These are phyloP conservation scores for Suillus occidentalis DNA, from an alignment of 768 basidiomycete genomes.

Conservation along the genomic window DNA sequence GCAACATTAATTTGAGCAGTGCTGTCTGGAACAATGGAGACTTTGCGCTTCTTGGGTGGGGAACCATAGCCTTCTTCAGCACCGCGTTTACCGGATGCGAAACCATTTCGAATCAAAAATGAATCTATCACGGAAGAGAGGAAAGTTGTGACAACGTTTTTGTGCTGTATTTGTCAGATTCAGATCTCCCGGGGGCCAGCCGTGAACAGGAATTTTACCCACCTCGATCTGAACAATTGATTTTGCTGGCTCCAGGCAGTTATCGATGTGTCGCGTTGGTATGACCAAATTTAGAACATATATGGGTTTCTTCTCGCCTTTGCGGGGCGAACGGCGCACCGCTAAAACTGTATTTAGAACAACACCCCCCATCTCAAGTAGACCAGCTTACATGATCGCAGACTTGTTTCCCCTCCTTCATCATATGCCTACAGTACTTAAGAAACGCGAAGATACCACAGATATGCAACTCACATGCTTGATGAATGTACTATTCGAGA, in stretches of 20 bases:
- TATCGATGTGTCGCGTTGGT: conserved; percentile 68
- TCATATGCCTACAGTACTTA: conserved; percentile 57
- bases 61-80: conserved; percentile 18
- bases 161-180: conserved; percentile 45
- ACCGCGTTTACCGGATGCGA: conserved; percentile 34
- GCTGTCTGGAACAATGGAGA: conserved; percentile 15
- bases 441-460: conserved; percentile 7
- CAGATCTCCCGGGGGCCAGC: conserved; percentile 10
- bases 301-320: conserved; percentile 74
- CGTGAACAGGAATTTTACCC: conserved; percentile 19
- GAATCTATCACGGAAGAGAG: conserved; percentile 56
- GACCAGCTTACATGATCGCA: conserved; percentile 17
- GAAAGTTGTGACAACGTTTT: conserved; percentile 52
- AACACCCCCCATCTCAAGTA: conserved; percentile 13
- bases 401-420: conserved; percentile 54
- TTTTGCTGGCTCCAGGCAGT: conserved; percentile 80
- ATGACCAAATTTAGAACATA: conserved; percentile 80
- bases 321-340: conserved; percentile 72
- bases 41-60: conserved; percentile 54
- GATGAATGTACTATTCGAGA: conserved; percentile 69
- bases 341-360: conserved; percentile 36
- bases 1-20: conserved; percentile 2
- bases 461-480: conserved; percentile 53
- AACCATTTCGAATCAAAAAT: conserved; percentile 67
- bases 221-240: conserved; percentile 67